Base-by-base conservation (phyloP, 108 stramenopile species). In the Tribonema minus region DNA sequence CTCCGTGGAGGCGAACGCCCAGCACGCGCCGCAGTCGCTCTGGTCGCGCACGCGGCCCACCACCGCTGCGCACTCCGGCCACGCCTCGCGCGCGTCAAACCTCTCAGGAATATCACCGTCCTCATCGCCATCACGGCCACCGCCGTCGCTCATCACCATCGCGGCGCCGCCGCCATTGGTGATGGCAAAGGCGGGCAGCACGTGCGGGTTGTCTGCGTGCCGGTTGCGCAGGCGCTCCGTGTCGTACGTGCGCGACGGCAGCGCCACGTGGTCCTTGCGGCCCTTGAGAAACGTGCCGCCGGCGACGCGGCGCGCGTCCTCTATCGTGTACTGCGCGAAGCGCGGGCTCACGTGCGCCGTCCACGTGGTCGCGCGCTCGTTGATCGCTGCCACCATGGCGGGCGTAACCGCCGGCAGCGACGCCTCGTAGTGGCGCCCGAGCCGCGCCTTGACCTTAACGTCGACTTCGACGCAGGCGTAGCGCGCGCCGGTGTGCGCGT, bases 1-100 rank as follows among this genome's bases (percentile, higher is more conserved):
- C 80, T 87, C 88, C 28, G 87, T 84, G 38, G 82, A 81, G 9
- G 83, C 86, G 54, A 88, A 87, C 1, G 88, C 88, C 88, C 88
- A 88, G 85, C 88, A 88, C 32, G 84, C 82, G 32, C 88, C 88
- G 68, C 88, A 88, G 28, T 66, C 68, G 26, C 71, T 71, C 85
- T 88, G 87, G 84, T 86, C 84, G 9, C 86, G 33, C 3, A 86
- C 83, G 2, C 61, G 82, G 59, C 87, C 88, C 33, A 80, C 86
- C 28, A 88, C 34, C 15, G 36, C 71, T 25, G 80, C 70, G 67
- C 88, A 88, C 54, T 70, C 81, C n/a, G 86, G 85, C 77, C 85
- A 88, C 3, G 80, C 84, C 12, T 75, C 83, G 65, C 85, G 78
- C 5, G 68, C 78, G 35, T 88, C 88, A 68, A 88, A 88, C 41